A percentile compares a stretch with the other conserved stretches of the same genome.
Conservation (phyloP, 305 asterid genomes). For the Solanum hybrid region DNA sequence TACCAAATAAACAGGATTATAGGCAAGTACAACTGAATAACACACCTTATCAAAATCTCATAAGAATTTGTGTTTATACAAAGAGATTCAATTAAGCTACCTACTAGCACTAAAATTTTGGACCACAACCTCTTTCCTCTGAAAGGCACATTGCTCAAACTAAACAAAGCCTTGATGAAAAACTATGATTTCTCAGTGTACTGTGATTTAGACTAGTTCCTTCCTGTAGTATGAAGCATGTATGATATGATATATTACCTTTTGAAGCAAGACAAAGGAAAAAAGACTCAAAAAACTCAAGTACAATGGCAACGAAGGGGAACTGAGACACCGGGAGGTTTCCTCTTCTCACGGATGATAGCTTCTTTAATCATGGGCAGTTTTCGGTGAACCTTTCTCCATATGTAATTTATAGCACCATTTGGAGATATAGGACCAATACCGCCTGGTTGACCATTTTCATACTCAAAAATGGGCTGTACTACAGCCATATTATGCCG, state of each 20-base stretch:
- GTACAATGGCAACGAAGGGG: conserved; percentile 82
- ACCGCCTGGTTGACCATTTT: conserved; percentile 58
- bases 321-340: conserved; percentile 58
- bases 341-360: conserved; percentile 67
- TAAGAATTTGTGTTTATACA: neutral
- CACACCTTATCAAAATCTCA: neutral
- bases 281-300: conserved; percentile 10
- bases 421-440: conserved; percentile 47
- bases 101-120: neutral
- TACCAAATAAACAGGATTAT: neutral
- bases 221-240: neutral
- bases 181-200: neutral
- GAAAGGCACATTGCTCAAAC: neutral
- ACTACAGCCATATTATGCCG: conserved; percentile 49
- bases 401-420: conserved; percentile 78
- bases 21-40: neutral
- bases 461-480: conserved; percentile 59
- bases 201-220: neutral
- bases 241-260: neutral
- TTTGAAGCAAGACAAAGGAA: neutral
- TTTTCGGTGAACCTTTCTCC: conserved; percentile 77
- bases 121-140: neutral
- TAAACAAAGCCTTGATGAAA: neutral
- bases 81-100: neutral
- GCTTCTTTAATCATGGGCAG: conserved; percentile 67